Evolutionary conservation across 1,284 basidiomycete species (phyloP).

Genomic region (Apiotrichum laibachii): DNA sequence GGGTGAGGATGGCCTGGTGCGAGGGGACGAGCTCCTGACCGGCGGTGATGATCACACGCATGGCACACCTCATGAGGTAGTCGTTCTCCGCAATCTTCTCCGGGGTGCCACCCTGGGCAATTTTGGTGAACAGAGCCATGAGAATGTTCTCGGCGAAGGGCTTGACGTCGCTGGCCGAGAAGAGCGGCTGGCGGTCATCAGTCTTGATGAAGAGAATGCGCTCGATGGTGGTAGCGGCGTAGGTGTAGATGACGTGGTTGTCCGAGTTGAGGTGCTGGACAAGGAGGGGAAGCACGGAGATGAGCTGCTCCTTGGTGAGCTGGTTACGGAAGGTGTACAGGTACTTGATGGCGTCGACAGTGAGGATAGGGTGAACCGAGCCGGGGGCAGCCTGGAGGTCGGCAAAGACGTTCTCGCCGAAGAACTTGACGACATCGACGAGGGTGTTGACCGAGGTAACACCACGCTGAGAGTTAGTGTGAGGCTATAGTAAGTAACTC

Average conservation of each 20-base stretch:
- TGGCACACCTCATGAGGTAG: slow-evolving; percentile 94
- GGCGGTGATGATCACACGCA: slow-evolving; percentile 90
- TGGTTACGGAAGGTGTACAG: slow-evolving; percentile 93
- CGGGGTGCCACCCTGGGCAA: slow-evolving; percentile 76
- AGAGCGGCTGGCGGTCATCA: slow-evolving; percentile 63
- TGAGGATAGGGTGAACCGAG: slow-evolving; percentile 80
- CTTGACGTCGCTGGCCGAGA: slow-evolving; percentile 79
- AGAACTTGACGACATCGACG: slow-evolving; percentile 93
- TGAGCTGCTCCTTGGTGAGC: slow-evolving; percentile 91
- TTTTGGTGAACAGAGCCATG: slow-evolving; percentile 72
- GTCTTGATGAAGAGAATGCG: slow-evolving; percentile 83
- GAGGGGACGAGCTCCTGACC: slow-evolving; percentile 70
- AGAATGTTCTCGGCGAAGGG: slow-evolving; percentile 75
- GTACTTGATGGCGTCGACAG: slow-evolving; percentile 94
- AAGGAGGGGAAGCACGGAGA: slow-evolving; percentile 84
- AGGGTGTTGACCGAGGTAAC: slow-evolving; percentile 90
- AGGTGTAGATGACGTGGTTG: slow-evolving; percentile 73
- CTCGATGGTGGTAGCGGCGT: slow-evolving; percentile 69
- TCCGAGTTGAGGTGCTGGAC: slow-evolving; percentile 76
- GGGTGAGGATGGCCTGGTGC: slow-evolving; percentile 66
- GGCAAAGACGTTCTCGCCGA: slow-evolving; percentile 83
- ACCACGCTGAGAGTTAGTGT: slow-evolving; percentile 61
- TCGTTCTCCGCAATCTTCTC: slow-evolving; percentile 98
- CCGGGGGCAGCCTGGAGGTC: slow-evolving; percentile 75
- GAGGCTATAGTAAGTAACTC: slow-evolving; percentile 26